Evolutionary conservation across 225 moss, liverwort and hornwort genomes (phyloP).

Genomic region (Neckera pumila): DNA sequence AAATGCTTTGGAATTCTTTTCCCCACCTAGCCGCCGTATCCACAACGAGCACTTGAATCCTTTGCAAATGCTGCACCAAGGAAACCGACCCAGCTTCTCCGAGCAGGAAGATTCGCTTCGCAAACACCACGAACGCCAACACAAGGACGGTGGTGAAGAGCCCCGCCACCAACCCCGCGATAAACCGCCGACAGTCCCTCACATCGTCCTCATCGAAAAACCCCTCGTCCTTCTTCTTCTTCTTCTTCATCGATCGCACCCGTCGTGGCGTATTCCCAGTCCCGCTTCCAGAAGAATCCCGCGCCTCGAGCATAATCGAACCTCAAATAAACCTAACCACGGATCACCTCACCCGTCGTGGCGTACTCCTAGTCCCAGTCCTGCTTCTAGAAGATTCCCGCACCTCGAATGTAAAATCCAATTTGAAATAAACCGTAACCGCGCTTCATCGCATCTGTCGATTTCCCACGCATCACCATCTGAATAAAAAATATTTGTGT

Average conservation of each 20-base stretch:
- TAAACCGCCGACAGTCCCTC: constrained; percentile 17
- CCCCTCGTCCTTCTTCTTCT: background rate
- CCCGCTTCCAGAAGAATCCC: background rate
- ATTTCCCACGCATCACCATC: background rate
- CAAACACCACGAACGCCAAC: constrained; percentile 6
- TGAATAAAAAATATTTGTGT: background rate
- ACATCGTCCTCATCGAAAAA: constrained; percentile 13
- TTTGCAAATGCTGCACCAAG: background rate
- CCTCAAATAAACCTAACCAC: background rate
- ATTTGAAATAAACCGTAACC: background rate
- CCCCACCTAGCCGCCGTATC: background rate
- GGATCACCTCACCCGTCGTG: background rate
- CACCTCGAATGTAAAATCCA: background rate
- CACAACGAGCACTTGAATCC: background rate
- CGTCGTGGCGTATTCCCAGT: background rate
- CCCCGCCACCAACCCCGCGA: constrained; percentile 22
- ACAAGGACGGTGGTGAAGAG: constrained; percentile 4
- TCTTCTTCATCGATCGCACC: constrained; percentile 4
- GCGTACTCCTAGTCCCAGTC: too few relatives aligned
- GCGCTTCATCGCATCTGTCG: background rate
- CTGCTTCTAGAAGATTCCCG: background rate
- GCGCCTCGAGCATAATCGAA: background rate
- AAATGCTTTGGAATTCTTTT: background rate
- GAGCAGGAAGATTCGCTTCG: constrained; percentile 1
- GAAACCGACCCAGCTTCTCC: background rate